Evolutionary conservation across 306 rosid genomes (phyloP), one percentile per base, ranked within the genome.

Genomic region (Astragalus glycyphyllos): DNA sequence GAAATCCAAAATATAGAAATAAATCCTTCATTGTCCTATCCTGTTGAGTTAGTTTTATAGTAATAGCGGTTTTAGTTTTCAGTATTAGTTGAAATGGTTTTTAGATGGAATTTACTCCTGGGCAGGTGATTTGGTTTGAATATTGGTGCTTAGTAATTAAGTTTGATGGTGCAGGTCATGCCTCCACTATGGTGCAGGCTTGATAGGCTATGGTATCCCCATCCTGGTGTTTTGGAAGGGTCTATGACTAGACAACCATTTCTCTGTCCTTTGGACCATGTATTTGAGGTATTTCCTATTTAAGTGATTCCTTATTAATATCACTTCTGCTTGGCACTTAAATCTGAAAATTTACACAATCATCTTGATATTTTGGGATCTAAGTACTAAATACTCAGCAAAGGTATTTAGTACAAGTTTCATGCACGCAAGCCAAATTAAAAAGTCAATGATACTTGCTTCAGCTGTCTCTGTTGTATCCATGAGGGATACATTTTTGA

Each of bases 101-200:
- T 37, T 38, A 40, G 9, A 56, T 37, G 55, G 57, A 78, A 20
- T 46, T 57, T 65, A 15, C 41, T 20, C 10, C n/a, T 14, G 12
- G 26, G 11, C n/a, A 42, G 38, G 58, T 57, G 69, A 66, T 57
- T 60, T 74, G n/a, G 72, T 46, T 73, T 40, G 48, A 58, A 8
- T 51, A 8, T 65, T 56, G 47, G 26, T 35, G 65, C 68, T 50
- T 80, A 26, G 16, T 46, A 32, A 62, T 69, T 38, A 14, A 26
- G 58, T 72, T 50, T 53, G 78, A 75, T 57, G 37, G 14, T 34
- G 68, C 77, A 94, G 97, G 97, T 91, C 71, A 84, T 94, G 96
- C 99, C 99, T 79, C 99, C 89, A 74, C 80, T 94, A 47, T 94
- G 99, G 99, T 94, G 99, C 87, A 89, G 96, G 81, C 80, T 91